These are phyloP conservation scores for Diutina neorugosa DNA, from an alignment of 1,139 yeast species.

Conservation along the genomic window DNA sequence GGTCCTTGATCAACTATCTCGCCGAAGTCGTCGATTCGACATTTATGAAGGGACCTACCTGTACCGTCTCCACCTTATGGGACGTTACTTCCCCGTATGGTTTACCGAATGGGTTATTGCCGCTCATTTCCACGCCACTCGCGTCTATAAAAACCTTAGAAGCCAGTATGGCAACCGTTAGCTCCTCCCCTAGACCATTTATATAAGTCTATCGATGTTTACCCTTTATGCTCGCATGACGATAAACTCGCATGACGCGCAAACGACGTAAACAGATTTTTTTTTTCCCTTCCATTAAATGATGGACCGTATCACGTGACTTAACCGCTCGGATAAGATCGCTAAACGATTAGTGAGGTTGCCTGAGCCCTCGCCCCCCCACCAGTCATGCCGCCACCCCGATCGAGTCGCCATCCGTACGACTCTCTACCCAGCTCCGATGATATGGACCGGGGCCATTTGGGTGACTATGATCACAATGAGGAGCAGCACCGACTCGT, in stretches of 20 bases:
- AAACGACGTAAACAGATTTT: too few species aligned
- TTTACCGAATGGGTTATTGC: not conserved
- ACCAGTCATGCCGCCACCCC: not conserved
- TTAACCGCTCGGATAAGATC: not conserved
- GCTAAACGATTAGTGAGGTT: not conserved
- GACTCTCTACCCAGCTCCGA: not conserved
- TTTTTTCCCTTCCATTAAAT: too few species aligned
- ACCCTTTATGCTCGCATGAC: not conserved
- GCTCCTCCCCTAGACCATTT: not conserved
- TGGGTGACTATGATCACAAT: not conserved
- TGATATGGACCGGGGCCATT: not conserved
- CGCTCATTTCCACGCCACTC: not conserved
- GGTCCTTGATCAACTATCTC: constrained; percentile 15
- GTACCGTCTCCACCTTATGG: constrained; percentile 13
- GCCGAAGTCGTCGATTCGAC: constrained; percentile 16
- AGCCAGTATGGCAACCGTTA: not conserved
- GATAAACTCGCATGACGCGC: not conserved
- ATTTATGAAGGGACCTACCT: constrained; percentile 18
- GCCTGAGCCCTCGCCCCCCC: not conserved
- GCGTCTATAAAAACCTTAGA: not conserved
- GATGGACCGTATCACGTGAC: not conserved
- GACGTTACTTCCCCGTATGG: constrained; percentile 18
- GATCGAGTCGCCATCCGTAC: not conserved
- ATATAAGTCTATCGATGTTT: not conserved
- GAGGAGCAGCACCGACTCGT: not conserved